Base-by-base conservation (phyloP, 2,329 filamentous ascomycete genomes). In the Ascochyta clinopodiicola region DNA sequence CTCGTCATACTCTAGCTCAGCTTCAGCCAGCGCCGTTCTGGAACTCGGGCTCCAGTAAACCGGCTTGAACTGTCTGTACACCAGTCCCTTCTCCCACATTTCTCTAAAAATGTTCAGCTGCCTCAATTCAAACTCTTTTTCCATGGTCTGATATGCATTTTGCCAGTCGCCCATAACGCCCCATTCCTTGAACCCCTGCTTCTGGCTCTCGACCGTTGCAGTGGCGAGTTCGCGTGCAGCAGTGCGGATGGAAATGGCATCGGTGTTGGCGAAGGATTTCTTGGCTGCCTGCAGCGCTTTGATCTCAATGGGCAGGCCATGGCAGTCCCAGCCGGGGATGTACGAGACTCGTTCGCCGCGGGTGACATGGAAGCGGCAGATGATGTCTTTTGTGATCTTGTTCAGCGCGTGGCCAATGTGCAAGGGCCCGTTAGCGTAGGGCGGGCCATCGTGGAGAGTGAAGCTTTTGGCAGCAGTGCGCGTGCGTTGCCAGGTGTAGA, bases 341-440 rank as follows among this genome's bases (percentile, higher is more conserved):
- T 96, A 99, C 35, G 87, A 82, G 31, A 98, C 88, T 59, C 86
- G 83, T 64, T 85, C 88, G 17, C 91, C 95, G 70, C 88, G 84
- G 57, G 90, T 86, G 57, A 98, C 80, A 78, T 96, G 87, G 58
- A 89, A 87, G 36, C 95, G 86, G 65, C 92, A 83, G 59, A 96
- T 91, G 69, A 98, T 90, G 77, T 99, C 95, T 80, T 99, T 99
- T 56, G 96, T 82, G 65, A 98, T 89, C 79, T 99, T 99, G 78
- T 99, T 99, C 71, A 99, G 80, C 32, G 95, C 92, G 80, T 99
- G 95, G 2, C 95, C 95, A 57, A 96, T 87, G 71, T 99, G 95
- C 9, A 99, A 84, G 39, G 84, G 85, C 13, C 95, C 95, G 78
- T 99, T 99, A 61, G 95, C 95, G 74, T 98, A 99, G 0, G 95